Evolutionary conservation across 1,139 yeast species (phyloP), one percentile per base, ranked within the genome.

Genomic region (Pichiaceae sp.): DNA sequence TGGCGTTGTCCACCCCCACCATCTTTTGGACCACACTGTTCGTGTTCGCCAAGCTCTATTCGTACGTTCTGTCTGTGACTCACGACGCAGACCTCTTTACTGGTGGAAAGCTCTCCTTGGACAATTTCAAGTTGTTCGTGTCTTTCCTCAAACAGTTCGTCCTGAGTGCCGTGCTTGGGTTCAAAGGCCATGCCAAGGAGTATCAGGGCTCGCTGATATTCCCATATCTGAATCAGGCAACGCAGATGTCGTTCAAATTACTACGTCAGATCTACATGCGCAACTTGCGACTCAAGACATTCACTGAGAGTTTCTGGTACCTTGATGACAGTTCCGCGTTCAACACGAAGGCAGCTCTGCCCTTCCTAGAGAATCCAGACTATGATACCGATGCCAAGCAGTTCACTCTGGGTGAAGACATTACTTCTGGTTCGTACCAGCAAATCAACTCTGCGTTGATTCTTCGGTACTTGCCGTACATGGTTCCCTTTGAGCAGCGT

Each of bases 401-500:
- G 28, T 25, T 25, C 15, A 11, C 32, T 17, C 25, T 30, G 6
- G 17, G 17, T 9, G 32, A 30, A 11, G 7, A 5, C n/a, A 18
- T 24, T 9, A 8, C 25, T 5, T 29, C 31, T 8, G n/a, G 19
- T 19, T 17, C 64, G 53, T 44, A 41, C 31, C 45, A 37, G 15
- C 42, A 43, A 44, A 73, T 33, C 72, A 76, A 52, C 20, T 40
- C 40, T 24, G 26, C 49, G 3, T 37, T 47, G 37, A 63, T 87
- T 1, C 65, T 85, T 30, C 66, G 72, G 3, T 70, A 74, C 37
- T 63, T 78, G 3, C 96, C 98, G 1, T 89, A 83, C 53, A 80
- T 86, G 59, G 66, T 89, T 17, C 76, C 85, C 0, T 91, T 91
- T 54, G 68, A 71, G 19, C 72, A 74, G 29, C 66, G 98, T 37